Evolutionary conservation across 2,329 filamentous ascomycete genomes (phyloP), one percentile per base, ranked within the genome.

Genomic region (Akanthomyces dipterigenus): DNA sequence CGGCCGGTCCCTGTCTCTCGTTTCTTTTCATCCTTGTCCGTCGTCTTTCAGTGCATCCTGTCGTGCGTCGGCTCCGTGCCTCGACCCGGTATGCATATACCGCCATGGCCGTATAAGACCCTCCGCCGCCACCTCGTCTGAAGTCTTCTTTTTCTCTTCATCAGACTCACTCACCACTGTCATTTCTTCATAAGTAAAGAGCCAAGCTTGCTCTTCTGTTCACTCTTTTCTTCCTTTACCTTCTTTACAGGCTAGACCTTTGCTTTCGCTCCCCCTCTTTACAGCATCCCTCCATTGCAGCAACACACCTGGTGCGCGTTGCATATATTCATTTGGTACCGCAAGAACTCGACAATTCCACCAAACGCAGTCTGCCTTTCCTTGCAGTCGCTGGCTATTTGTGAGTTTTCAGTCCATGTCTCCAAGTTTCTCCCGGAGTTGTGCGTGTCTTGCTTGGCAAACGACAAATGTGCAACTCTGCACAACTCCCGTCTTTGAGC

Each of bases 211-310:
- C 18, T 55, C 20, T 42, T 38, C 16, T n/a, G 38, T 38, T 48
- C 28, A 18, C 51, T 28, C 53, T 24, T 36, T 64, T 63, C 60
- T 61, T 69, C 66, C 67, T 63, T 62, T n/a, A n/a, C n/a, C 68
- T 71, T 62, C 62, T 65, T 66, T 61, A 64, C 68, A 65, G 71
- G 67, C 68, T 76, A 72, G 73, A 69, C 76, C 76, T 76, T 68
- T 64, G 65, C 68, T 61, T 65, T 65, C 18, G n/a, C n/a, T 64
- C 62, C 67, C 67, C 20, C 71, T 65, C 68, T 68, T 64, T 64
- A 64, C 63, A 34, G 31, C 31, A 34, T 8, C 11, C 31, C 2
- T 34, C 3, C 11, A 64, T 34, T 60, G 31, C 60, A 49, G 60
- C 43, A 65, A 68, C 65, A 62, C 66, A 67, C 68, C 68, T 67